phyloP scores from a whole-genome alignment of 768 basidiomycete genomes.

The Tricholomella constricta region DNA sequence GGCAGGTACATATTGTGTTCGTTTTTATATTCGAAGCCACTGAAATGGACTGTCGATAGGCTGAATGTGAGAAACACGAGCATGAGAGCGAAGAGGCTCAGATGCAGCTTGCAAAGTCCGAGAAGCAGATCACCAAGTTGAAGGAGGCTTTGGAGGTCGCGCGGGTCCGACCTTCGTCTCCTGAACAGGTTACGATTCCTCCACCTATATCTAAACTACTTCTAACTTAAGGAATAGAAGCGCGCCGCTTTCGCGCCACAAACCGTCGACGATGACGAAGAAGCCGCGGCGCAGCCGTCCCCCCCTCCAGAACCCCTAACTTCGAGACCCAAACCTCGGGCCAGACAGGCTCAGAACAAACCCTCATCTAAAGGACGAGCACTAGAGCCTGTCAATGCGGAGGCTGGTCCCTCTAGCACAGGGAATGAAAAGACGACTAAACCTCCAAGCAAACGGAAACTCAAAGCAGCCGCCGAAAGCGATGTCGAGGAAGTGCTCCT shows the following conservation, averaged over 20 bases:
- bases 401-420: constrained; percentile 11
- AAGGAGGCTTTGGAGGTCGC: constrained; percentile 44
- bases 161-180: constrained; percentile 31
- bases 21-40: constrained; percentile 1
- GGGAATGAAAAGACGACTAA: background rate
- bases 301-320: constrained; percentile 5
- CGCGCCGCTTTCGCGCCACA: background rate
- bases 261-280: constrained; percentile 5
- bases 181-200: constrained; percentile 20
- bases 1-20: constrained; percentile 41
- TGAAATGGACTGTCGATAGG: constrained; percentile 29
- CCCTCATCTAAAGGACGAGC: background rate
- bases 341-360: constrained; percentile 7
- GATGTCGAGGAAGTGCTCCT: constrained; percentile 13
- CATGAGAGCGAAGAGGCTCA: constrained; percentile 36
- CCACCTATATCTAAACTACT: background rate
- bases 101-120: constrained; percentile 36
- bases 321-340: constrained; percentile 10
- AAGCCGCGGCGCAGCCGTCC: constrained; percentile 4
- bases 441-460: constrained; percentile 5
- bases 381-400: constrained; percentile 1
- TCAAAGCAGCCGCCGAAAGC: constrained; percentile 4
- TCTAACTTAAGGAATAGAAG: background rate
- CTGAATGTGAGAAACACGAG: constrained; percentile 36
- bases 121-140: constrained; percentile 47